Base-by-base conservation (phyloP, 306 rosid species). In the Lathyrus tuberosus region DNA sequence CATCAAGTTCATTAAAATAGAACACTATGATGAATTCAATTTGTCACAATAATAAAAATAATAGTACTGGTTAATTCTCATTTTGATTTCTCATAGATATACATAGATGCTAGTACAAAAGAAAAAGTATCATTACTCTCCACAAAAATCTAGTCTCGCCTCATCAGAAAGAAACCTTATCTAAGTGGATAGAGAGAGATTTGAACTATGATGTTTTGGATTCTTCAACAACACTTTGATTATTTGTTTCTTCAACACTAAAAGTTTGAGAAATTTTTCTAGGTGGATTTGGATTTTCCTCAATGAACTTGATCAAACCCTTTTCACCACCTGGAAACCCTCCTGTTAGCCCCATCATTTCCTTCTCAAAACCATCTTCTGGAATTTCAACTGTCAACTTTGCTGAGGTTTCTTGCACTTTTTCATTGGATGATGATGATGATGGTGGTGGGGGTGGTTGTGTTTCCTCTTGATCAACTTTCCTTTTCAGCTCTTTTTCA, bases 261-360 rank as follows among this genome's bases (percentile, higher is more conserved):
- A 62, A 22, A 38, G 64, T 3, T 42, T 6, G 3, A 71, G 48
- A 24, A 65, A 66, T 26, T 30, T 66, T 35, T 8, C 77, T 16
- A 22, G 96, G 96, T 10, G 97, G 94, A 65, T 93, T 93, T 10
- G 97, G 94, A 65, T 93, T 93, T 65, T 88, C 80, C 41, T 91
- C 80, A 15, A 94, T 81, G 82, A 94, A 94, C 66, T 67, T 78
- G 15, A 17, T 2, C 83, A 94, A 77, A 18, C 98, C 98, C 67
- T 80, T 88, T 61, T 94, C 98, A 9, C 98, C 98, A 10, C 97
- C 98, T 1, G 97, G 98, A 63, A 94, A 94, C 28, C 98, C 98
- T 5, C 98, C 97, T 0, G 97, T 94, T 44, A 91, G 69, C 26
- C 97, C 99, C 96, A 91, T 85, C 85, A 94, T 31, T 80, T 94